phyloP scores from a whole-genome alignment of 352 stramenopile species.

The Thalassiosira mediterranea region DNA sequence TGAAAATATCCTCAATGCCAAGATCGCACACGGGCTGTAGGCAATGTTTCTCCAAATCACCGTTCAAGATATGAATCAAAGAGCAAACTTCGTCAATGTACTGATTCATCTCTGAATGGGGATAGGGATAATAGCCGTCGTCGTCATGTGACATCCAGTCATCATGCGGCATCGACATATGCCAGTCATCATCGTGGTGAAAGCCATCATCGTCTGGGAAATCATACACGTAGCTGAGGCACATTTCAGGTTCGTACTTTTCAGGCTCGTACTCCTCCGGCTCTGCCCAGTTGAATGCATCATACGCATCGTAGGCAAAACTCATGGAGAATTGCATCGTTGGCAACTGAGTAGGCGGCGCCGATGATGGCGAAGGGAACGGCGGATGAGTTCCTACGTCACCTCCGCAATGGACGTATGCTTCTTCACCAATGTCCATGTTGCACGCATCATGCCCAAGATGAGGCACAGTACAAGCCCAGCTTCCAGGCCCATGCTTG shows the following conservation, averaged over 20 bases:
- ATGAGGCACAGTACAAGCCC: conserved; percentile 18
- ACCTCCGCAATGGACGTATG: conserved; percentile 38
- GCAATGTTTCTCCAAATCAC: conserved; percentile 12
- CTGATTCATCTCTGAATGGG: not conserved
- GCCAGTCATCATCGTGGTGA: not conserved
- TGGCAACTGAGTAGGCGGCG: not conserved
- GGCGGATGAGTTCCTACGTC: not conserved
- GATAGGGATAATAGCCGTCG: not conserved
- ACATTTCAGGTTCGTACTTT: conserved; percentile 22
- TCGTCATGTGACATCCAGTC: conserved; percentile 7
- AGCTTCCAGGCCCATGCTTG: not conserved
- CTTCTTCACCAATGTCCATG: conserved; percentile 29
- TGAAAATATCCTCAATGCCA: conserved; percentile 32
- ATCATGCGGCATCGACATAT: conserved; percentile 28
- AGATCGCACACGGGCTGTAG: conserved; percentile 39
- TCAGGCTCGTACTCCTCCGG: not conserved
- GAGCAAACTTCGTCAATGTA: conserved; percentile 41
- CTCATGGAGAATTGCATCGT: conserved; percentile 38
- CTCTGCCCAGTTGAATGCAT: conserved; percentile 14
- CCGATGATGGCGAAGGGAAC: conserved; percentile 5
- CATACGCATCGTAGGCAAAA: conserved; percentile 16
- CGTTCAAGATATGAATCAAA: conserved; percentile 29
- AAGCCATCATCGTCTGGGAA: not conserved
- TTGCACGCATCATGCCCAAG: conserved; percentile 22
- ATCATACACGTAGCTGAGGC: conserved; percentile 14